A percentile compares a stretch with the other conserved stretches of the same genome.
phyloP scores from a whole-genome alignment of 2,329 filamentous ascomycete species.

The Exophiala viscosa region DNA sequence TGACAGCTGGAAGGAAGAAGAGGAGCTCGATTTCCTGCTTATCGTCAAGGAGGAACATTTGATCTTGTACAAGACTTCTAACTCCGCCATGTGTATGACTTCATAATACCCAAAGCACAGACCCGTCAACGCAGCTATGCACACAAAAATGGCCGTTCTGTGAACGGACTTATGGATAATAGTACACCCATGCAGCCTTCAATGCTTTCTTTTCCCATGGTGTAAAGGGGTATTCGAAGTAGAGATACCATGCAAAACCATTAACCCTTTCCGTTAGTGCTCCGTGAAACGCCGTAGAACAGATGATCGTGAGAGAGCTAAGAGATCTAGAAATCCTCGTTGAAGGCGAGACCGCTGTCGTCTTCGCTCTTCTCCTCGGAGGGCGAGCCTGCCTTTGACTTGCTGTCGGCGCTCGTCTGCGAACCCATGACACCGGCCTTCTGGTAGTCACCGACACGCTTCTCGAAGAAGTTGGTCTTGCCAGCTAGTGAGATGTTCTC shows the following conservation, averaged over 20 bases:
- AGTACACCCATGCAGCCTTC: background rate
- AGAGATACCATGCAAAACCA: constrained; percentile 5
- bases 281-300: constrained; percentile 13
- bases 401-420: constrained; percentile 70
- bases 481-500: constrained; percentile 98
- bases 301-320: constrained; percentile 7
- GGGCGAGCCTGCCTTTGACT: constrained; percentile 46
- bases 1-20: background rate
- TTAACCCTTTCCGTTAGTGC: background rate
- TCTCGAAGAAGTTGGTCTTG: constrained; percentile 99
- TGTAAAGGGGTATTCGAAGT: constrained; percentile 17
- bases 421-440: constrained; percentile 98
- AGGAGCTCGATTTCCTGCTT: background rate
- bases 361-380: constrained; percentile 40
- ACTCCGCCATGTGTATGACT: background rate
- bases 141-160: background rate
- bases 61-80: background rate
- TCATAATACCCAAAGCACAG: constrained; percentile 2
- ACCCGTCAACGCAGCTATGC: background rate
- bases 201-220: constrained; percentile 10
- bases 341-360: constrained; percentile 79
- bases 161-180: background rate
- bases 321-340: constrained; percentile 85
- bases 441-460: constrained; percentile 98
- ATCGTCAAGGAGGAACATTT: background rate